Conservation (phyloP, 2,329 filamentous ascomycete species). For the Aspergillus terreus region DNA sequence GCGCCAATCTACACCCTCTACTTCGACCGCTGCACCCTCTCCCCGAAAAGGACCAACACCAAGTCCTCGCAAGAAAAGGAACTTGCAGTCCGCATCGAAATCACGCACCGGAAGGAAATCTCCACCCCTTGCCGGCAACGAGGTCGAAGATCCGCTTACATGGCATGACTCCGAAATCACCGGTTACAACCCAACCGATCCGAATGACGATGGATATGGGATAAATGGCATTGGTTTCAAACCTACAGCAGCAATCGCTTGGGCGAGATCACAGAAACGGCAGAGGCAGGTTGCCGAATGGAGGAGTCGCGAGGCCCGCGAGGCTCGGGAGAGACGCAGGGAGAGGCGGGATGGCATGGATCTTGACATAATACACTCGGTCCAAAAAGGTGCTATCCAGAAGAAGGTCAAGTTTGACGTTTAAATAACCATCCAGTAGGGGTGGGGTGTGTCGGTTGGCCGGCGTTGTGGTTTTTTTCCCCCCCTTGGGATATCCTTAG, state of each 20-base stretch:
- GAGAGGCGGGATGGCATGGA: slow-evolving; percentile 44
- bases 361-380: slow-evolving; percentile 22
- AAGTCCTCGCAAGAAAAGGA: slow-evolving; percentile 23
- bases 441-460: neutral
- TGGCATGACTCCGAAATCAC: slow-evolving; percentile 63
- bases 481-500: neutral
- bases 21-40: slow-evolving; percentile 9
- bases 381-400: slow-evolving; percentile 28
- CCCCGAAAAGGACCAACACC: slow-evolving; percentile 16
- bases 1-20: neutral
- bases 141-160: slow-evolving; percentile 33
- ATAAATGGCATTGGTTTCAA: slow-evolving; percentile 63
- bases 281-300: slow-evolving; percentile 59
- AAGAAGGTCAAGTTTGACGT: slow-evolving; percentile 42
- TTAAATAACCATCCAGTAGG: slow-evolving; percentile 4
- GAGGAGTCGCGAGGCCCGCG: slow-evolving; percentile 55
- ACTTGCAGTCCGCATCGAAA: slow-evolving; percentile 17
- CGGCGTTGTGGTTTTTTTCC: neutral
- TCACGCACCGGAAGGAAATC: slow-evolving; percentile 28
- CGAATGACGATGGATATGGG: slow-evolving; percentile 60
- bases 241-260: slow-evolving; percentile 57
- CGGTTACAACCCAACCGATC: slow-evolving; percentile 54
- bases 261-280: slow-evolving; percentile 53
- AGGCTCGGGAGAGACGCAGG: slow-evolving; percentile 55
- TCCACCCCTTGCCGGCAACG: slow-evolving; percentile 27